phyloP scores from a whole-genome alignment of 768 basidiomycete genomes.

The Termitomyces sp. region DNA sequence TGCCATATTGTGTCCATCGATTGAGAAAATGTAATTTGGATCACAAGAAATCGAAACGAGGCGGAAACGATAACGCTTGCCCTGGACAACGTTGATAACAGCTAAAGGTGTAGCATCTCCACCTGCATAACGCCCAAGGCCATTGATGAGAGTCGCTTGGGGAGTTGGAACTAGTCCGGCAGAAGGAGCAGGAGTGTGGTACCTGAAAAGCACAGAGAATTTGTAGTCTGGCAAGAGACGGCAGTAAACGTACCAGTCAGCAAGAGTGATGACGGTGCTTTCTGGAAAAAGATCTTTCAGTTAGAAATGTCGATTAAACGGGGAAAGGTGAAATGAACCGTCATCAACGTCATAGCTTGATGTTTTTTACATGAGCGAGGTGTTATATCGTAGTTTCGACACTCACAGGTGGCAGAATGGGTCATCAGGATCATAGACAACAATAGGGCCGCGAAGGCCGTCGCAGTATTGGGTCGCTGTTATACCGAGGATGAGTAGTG shows the following conservation, averaged over 20 bases:
- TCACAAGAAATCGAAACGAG: slow-evolving; percentile 25
- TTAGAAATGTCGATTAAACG: neutral
- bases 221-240: no score
- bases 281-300: neutral
- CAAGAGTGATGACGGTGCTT: neutral
- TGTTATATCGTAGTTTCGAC: neutral
- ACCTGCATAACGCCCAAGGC: neutral
- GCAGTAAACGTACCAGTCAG: neutral
- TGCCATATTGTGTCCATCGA: slow-evolving; percentile 38
- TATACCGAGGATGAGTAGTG: neutral
- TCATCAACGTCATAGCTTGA: neutral
- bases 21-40: slow-evolving; percentile 33
- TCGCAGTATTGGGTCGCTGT: slow-evolving; percentile 1
- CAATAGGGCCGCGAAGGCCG: neutral
- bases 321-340: neutral
- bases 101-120: slow-evolving; percentile 20
- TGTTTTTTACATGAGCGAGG: neutral
- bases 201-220: neutral
- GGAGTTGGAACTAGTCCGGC: neutral
- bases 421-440: neutral
- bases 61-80: slow-evolving; percentile 31
- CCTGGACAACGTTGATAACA: slow-evolving; percentile 25
- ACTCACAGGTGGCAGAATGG: neutral
- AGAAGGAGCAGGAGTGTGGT: neutral
- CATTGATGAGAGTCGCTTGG: neutral